Conservation (phyloP, 225 moss, liverwort and hornwort genomes). For the Antitrichia curtipendula region DNA sequence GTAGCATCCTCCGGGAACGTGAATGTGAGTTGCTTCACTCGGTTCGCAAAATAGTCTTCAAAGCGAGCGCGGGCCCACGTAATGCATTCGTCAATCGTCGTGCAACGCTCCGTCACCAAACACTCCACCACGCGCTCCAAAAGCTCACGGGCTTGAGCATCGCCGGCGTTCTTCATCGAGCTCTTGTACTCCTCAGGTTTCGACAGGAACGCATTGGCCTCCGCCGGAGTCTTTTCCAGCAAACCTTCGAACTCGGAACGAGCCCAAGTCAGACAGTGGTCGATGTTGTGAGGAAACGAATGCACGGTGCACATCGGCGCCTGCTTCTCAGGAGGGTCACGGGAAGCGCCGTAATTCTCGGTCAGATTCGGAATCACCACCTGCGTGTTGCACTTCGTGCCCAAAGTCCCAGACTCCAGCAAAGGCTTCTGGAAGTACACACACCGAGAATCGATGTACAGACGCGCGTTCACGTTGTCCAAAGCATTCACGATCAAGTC, state of each 20-base stretch:
- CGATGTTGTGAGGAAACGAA: conserved; percentile 95
- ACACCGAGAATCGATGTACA: conserved; percentile 93
- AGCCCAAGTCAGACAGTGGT: conserved; percentile 97
- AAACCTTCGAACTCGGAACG: conserved; percentile 96
- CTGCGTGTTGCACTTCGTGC: conserved; percentile 97
- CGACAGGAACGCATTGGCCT: conserved; percentile 62
- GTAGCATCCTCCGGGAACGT: conserved; percentile 47
- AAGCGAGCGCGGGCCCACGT: conserved; percentile 60
- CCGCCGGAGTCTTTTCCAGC: conserved; percentile 86
- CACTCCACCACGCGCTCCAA: conserved; percentile 89
- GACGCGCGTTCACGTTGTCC: conserved; percentile 90
- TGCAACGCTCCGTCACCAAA: conserved; percentile 72
- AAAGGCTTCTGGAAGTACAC: conserved; percentile 96
- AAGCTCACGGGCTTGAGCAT: conserved; percentile 84
- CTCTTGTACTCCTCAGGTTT: conserved; percentile 80
- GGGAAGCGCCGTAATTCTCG: conserved; percentile 93
- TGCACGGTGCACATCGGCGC: conserved; percentile 99
- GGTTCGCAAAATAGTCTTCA: conserved; percentile 49
- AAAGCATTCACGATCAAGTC: conserved; percentile 79
- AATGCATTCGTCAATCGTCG: conserved; percentile 66
- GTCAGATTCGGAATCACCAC: conserved; percentile 93
- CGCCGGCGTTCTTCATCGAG: conserved; percentile 60
- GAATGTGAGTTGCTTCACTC: conserved; percentile 53
- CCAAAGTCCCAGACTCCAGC: conserved; percentile 89
- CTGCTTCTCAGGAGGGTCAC: conserved; percentile 92